phyloP scores from a whole-genome alignment of 805 yeast species.

The Debaryomyces prosopidis region DNA sequence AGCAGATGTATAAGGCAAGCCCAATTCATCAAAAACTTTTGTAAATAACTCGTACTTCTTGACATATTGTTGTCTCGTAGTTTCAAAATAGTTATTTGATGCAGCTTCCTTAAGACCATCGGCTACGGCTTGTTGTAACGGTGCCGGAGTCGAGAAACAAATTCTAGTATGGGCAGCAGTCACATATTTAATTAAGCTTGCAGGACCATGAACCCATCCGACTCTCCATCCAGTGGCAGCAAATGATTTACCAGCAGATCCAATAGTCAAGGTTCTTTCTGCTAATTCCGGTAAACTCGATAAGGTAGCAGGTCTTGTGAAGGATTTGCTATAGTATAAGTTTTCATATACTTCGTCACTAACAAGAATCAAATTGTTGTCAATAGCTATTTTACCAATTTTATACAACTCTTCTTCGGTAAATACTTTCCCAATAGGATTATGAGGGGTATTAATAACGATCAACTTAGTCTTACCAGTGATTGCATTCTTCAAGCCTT shows the following conservation, averaged over 20 bases:
- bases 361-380: constrained; percentile 77
- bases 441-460: constrained; percentile 91
- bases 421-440: constrained; percentile 92
- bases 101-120: constrained; percentile 67
- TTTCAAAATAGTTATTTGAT: constrained; percentile 63
- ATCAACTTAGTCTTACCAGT: constrained; percentile 78
- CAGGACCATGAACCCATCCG: constrained; percentile 91
- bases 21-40: constrained; percentile 78
- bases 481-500: constrained; percentile 70
- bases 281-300: constrained; percentile 67
- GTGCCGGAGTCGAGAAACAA: constrained; percentile 88
- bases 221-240: constrained; percentile 99
- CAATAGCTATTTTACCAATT: constrained; percentile 81
- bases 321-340: constrained; percentile 64
- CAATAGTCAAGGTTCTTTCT: constrained; percentile 82
- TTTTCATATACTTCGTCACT: constrained; percentile 97
- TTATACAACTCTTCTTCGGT: constrained; percentile 68
- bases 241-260: constrained; percentile 96
- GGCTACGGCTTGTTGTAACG: constrained; percentile 90
- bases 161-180: constrained; percentile 92
- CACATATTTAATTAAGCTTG: constrained; percentile 78
- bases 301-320: constrained; percentile 83
- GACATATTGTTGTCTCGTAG: constrained; percentile 65
- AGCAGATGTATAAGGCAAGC: constrained; percentile 85
- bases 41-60: constrained; percentile 75